Percentiles rank a stretch among this genome's conserved stretches.
These are phyloP conservation scores for Euphorbia tirucalli DNA, from an alignment of 345 rosid species.

Conservation along the genomic window DNA sequence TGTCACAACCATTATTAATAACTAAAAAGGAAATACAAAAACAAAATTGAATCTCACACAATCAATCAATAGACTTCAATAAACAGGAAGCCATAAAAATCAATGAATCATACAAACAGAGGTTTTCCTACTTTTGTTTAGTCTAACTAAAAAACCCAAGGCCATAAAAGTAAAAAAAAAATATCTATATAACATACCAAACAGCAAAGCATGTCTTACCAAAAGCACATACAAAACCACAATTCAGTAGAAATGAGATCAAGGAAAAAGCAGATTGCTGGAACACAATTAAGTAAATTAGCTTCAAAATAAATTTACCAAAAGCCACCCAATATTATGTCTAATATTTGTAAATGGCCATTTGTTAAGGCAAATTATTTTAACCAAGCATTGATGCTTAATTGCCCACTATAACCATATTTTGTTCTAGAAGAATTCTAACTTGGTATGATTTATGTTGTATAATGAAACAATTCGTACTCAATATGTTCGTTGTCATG, in stretches of 20 bases:
- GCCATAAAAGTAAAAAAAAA: no score
- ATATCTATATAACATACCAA: no score
- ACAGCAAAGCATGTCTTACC: no score
- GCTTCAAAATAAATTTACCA: background rate
- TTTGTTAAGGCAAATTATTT: slow-evolving; percentile 3
- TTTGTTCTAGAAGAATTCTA: background rate
- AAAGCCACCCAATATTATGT: background rate
- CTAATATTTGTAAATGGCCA: background rate
- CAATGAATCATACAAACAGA: no score
- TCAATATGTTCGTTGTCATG: background rate
- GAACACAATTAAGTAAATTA: background rate
- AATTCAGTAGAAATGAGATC: background rate
- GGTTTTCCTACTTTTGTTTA: no score
- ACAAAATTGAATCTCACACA: no score
- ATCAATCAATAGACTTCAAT: no score
- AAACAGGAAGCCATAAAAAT: no score
- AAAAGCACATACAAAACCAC: background rate
- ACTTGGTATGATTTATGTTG: background rate
- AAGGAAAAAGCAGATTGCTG: background rate
- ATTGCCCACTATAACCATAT: background rate
- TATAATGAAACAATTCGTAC: background rate
- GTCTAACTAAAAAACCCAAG: no score
- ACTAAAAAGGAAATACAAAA: no score
- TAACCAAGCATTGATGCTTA: background rate
- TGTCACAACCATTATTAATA: no score